These are phyloP conservation scores for Ascochyta koolunga DNA, from an alignment of 2,329 filamentous ascomycete genomes.

Conservation along the genomic window DNA sequence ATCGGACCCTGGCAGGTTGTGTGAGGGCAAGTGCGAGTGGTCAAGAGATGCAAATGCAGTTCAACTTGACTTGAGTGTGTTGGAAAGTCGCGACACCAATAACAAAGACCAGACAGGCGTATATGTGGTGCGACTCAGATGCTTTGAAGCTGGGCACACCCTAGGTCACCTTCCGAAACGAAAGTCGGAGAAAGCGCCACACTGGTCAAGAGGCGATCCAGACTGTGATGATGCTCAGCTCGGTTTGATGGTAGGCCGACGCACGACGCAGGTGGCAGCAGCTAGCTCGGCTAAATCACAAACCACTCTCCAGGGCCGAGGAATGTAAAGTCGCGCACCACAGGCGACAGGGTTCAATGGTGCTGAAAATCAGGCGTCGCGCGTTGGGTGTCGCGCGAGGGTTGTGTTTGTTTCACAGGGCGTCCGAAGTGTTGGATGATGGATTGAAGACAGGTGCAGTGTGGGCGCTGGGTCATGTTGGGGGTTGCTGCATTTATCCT, in stretches of 20 bases:
- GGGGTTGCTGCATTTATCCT: background rate
- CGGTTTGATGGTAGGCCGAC: slow-evolving; percentile 8
- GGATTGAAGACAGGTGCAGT: too few relatives aligned
- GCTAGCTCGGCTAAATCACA: slow-evolving; percentile 6
- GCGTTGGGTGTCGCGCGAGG: background rate
- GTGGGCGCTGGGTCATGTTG: too few relatives aligned
- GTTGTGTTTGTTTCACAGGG: slow-evolving; percentile 1
- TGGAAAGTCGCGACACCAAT: background rate
- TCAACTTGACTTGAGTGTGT: background rate
- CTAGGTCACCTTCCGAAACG: slow-evolving; percentile 25
- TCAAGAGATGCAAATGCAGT: background rate
- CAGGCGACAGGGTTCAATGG: background rate
- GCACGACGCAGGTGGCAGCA: too few relatives aligned
- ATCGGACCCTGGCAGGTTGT: slow-evolving; percentile 15
- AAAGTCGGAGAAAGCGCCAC: slow-evolving; percentile 18
- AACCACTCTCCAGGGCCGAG: slow-evolving; percentile 9
- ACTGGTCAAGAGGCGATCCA: slow-evolving; percentile 14
- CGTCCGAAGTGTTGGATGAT: background rate
- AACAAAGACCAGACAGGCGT: slow-evolving; percentile 2
- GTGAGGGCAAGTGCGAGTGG: background rate
- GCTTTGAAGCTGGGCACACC: background rate
- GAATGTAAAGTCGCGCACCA: slow-evolving; percentile 13
- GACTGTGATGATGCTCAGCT: slow-evolving; percentile 12
- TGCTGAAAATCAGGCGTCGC: background rate
- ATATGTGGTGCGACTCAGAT: slow-evolving; percentile 6